Percentiles rank a stretch among this genome's conserved stretches.
These are phyloP conservation scores for Colletotrichum agaves DNA, from an alignment of 2,329 filamentous ascomycete genomes.

Conservation along the genomic window DNA sequence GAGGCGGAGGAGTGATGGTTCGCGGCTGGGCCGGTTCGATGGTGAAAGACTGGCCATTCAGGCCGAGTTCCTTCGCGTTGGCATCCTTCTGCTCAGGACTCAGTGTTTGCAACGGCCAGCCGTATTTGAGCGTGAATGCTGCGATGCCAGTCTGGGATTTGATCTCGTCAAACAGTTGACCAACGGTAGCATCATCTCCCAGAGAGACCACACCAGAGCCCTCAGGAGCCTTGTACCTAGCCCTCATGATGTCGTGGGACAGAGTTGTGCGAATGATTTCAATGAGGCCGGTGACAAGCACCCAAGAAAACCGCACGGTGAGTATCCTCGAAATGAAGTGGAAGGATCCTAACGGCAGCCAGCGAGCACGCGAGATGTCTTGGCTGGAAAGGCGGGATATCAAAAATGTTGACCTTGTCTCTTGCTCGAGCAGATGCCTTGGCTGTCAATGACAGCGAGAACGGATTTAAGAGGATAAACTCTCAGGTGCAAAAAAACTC, in stretches of 20 bases:
- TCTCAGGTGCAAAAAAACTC: too few relatives aligned
- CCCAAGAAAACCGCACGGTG: too few relatives aligned
- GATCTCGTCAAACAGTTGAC: constrained; percentile 69
- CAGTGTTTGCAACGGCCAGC: constrained; percentile 81
- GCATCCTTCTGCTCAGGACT: constrained; percentile 63
- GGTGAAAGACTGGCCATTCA: constrained; percentile 62
- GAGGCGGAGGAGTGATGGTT: constrained; percentile 27
- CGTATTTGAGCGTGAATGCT: constrained; percentile 82
- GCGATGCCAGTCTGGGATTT: constrained; percentile 71
- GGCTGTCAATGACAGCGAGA: neutral
- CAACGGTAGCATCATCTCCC: constrained; percentile 73
- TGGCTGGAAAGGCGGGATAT: constrained; percentile 22
- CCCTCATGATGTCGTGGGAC: constrained; percentile 64
- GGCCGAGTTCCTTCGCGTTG: constrained; percentile 59
- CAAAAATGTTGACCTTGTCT: constrained; percentile 21
- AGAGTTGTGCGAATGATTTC: neutral
- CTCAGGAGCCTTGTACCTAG: constrained; percentile 79
- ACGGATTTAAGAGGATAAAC: neutral
- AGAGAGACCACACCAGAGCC: constrained; percentile 78
- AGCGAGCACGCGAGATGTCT: constrained; percentile 8
- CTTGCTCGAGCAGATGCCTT: neutral
- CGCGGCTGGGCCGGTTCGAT: constrained; percentile 51
- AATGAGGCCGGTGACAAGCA: neutral
- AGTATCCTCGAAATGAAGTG: too few relatives aligned
- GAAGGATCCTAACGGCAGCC: neutral